Conservation (phyloP, 2,329 filamentous ascomycete species). For the Nannizziopsis arthrosporioides region DNA sequence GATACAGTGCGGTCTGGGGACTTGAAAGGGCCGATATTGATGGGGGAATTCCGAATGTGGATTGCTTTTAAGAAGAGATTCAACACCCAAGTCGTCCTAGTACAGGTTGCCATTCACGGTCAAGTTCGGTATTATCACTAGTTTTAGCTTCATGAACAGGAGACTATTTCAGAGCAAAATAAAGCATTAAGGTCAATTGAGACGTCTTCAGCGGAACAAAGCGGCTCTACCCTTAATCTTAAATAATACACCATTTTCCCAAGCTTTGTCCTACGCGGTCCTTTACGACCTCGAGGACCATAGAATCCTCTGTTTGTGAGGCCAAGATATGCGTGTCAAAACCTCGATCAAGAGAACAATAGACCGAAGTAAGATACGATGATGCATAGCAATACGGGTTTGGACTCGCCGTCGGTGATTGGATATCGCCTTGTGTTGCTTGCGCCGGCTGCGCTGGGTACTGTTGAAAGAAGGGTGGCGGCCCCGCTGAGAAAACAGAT, state of each 20-base stretch:
- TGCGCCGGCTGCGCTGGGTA: neutral
- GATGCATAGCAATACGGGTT: neutral
- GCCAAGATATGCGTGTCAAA: conserved; percentile 31
- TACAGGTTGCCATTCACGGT: no score
- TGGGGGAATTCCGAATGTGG: conserved; percentile 13
- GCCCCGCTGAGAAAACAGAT: neutral
- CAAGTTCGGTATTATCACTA: no score
- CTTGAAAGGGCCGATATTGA: conserved; percentile 16
- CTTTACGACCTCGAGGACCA: conserved; percentile 31
- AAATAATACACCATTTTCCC: conserved; percentile 29
- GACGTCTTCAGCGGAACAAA: no score
- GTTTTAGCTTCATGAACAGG: no score
- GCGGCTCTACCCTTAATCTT: neutral
- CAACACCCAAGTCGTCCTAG: no score
- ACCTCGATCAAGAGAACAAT: conserved; percentile 29
- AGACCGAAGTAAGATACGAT: conserved; percentile 23
- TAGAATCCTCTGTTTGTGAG: conserved; percentile 20
- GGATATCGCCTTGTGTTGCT: neutral
- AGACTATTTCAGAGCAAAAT: no score
- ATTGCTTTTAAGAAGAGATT: no score
- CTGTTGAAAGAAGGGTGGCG: neutral
- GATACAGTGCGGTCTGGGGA: conserved; percentile 13
- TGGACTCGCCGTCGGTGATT: conserved; percentile 11
- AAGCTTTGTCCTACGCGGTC: conserved; percentile 26
- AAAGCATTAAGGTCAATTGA: no score